Evolutionary conservation across 1,139 yeast species (phyloP), one percentile per base, ranked within the genome.

Genomic region (Blastobotrys aristatus): DNA sequence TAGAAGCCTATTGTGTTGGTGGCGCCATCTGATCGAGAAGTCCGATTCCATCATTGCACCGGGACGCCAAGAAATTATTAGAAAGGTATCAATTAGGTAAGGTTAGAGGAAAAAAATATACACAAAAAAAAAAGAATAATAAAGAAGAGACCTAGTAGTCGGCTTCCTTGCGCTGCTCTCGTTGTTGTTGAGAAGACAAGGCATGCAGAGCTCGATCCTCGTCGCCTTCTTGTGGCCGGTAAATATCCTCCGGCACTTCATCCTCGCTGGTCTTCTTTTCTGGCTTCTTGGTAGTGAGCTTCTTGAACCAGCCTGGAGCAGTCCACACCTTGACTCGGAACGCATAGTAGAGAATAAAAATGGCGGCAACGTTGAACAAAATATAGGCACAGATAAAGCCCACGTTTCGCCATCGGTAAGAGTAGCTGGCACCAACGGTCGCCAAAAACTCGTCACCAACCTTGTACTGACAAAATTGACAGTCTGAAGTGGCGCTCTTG

Each of bases 331-430:
- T 49, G 39, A 57, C 70, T 51, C 73, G 58, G 51, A 74, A 62
- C 11, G 72, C 11, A 54, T 71, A 75, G 59, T 73, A 76, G 14
- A 70, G 53, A 2, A 52, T 52, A 49, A 76, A 58, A 76, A 76
- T 72, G 4, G 73, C 75, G 44, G 66, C 50, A 20, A 79, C 33
- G 59, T 82, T 82, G 69, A 82, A 80, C 26, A 68, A 48, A 50
- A 79, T 71, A 61, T 77, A 82, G 11, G 68, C 82, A 68, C 76
- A 76, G 54, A 71, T 69, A 51, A 83, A 69, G 18, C 89, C 89
- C 50, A 82, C 52, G 59, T 82, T 80, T 70, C 88, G 75, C 86
- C 87, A 81, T 58, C 77, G 71, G 57, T 74, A 63, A 24, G 53
- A 52, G 62, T 73, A 72, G 24, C 65, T 62, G 50, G 72, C 69